These are phyloP conservation scores for Colletotrichum brevisporum DNA, from an alignment of 2,329 filamentous ascomycete species.

Conservation along the genomic window DNA sequence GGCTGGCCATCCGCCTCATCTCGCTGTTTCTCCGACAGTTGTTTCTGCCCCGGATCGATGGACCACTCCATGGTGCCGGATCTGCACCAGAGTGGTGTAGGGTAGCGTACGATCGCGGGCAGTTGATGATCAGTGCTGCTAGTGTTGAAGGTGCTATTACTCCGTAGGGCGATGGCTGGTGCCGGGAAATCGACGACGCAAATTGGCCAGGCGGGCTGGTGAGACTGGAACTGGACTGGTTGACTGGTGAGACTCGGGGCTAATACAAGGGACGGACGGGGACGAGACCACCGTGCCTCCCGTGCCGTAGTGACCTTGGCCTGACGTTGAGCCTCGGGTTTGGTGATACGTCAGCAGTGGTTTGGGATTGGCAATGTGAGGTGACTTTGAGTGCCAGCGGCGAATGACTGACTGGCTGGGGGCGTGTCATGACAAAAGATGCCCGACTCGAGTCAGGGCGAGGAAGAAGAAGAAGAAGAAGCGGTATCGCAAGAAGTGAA, in stretches of 20 bases:
- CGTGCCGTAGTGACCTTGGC: background rate
- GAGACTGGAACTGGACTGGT: background rate
- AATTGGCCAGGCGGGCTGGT: conserved; percentile 9
- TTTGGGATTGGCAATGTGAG: conserved; percentile 28
- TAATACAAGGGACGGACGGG: background rate
- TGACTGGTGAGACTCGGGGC: conserved; percentile 27
- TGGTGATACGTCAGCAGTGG: conserved; percentile 31
- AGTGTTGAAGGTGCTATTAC: background rate
- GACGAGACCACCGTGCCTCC: conserved; percentile 8
- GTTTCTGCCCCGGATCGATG: conserved; percentile 31
- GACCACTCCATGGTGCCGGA: conserved; percentile 25
- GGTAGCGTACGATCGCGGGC: conserved; percentile 23
- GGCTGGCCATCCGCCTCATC: conserved; percentile 1
- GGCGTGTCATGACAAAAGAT: conserved; percentile 7
- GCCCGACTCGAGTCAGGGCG: conserved; percentile 28
- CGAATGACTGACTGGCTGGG: background rate
- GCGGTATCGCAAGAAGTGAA: background rate
- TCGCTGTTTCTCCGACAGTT: conserved; percentile 20
- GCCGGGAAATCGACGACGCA: background rate
- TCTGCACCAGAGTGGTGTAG: conserved; percentile 24
- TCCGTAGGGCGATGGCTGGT: conserved; percentile 4
- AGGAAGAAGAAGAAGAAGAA: conserved; percentile 14
- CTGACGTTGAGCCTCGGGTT: too few species aligned
- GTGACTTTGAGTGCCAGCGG: conserved; percentile 24
- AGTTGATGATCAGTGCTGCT: conserved; percentile 6